Percentiles rank a stretch among this genome's conserved stretches.
phyloP scores from a whole-genome alignment of 257 asterid genomes.

The Pogostemon cablin region DNA sequence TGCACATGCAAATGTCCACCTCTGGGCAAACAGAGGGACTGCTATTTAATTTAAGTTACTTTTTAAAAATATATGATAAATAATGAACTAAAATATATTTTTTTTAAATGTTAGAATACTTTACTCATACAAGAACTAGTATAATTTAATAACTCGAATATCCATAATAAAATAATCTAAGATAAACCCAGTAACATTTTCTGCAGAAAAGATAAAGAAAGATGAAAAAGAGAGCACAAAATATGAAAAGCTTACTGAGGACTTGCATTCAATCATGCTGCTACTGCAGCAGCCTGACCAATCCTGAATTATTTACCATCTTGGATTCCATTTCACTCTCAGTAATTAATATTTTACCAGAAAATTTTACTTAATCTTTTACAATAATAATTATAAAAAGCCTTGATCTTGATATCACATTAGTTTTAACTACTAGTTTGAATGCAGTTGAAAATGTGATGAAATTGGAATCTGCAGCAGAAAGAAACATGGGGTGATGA shows the following conservation, averaged over 20 bases:
- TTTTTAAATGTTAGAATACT: too few species aligned
- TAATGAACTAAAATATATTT: too few species aligned
- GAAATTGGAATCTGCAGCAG: slow-evolving; percentile 30
- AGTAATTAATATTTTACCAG: slow-evolving; percentile 9
- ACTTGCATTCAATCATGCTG: slow-evolving; percentile 31
- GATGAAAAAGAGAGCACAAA: not conserved
- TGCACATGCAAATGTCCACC: too few species aligned
- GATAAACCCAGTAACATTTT: not conserved
- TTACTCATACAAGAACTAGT: too few species aligned
- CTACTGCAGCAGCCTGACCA: slow-evolving; percentile 30
- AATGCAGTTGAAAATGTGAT: slow-evolving; percentile 6
- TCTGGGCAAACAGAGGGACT: too few species aligned
- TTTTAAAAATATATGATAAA: too few species aligned
- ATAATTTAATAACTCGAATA: too few species aligned
- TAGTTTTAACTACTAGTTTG: not conserved
- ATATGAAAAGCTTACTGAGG: slow-evolving; percentile 11
- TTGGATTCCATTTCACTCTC: slow-evolving; percentile 32
- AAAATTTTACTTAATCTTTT: not conserved
- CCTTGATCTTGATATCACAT: not conserved
- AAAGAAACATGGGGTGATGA: slow-evolving; percentile 17
- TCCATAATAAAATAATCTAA: too few species aligned
- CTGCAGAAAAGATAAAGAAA: slow-evolving; percentile 1
- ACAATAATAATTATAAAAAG: not conserved
- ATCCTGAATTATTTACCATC: slow-evolving; percentile 7
- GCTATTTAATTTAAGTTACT: too few species aligned